A percentile compares a stretch with the other conserved stretches of the same genome.
These are phyloP conservation scores for Candida nitratophila DNA, from an alignment of 805 yeast genomes.

Conservation along the genomic window DNA sequence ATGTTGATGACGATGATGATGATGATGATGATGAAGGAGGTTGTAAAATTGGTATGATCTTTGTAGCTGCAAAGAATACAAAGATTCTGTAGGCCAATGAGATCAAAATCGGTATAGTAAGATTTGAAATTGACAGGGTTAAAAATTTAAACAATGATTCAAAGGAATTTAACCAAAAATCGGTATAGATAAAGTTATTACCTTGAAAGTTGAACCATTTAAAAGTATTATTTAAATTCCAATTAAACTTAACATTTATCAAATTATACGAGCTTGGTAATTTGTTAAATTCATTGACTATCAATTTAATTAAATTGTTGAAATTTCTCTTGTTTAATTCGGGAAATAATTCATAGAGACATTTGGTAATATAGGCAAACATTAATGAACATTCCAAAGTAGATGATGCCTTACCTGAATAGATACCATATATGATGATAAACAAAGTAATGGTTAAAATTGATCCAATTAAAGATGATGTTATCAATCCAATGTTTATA, in stretches of 20 bases:
- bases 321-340: constrained; percentile 54
- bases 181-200: constrained; percentile 39
- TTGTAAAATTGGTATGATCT: constrained; percentile 66
- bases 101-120: constrained; percentile 74
- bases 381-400: constrained; percentile 72
- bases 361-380: constrained; percentile 86
- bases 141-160: constrained; percentile 49
- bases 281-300: constrained; percentile 28
- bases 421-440: constrained; percentile 76
- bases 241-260: constrained; percentile 20
- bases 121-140: constrained; percentile 45
- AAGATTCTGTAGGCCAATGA: constrained; percentile 80
- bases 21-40: no score
- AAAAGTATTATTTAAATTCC: neutral
- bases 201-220: constrained; percentile 33
- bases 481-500: constrained; percentile 53
- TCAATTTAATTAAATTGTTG: constrained; percentile 24
- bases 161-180: constrained; percentile 46
- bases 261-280: constrained; percentile 26
- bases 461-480: constrained; percentile 83
- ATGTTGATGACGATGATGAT: no score
- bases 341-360: constrained; percentile 89
- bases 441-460: constrained; percentile 69
- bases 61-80: constrained; percentile 84
- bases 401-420: constrained; percentile 81